Evolutionary conservation across 768 basidiomycete species (phyloP).

Genomic region (Naematelia aurantialba): DNA sequence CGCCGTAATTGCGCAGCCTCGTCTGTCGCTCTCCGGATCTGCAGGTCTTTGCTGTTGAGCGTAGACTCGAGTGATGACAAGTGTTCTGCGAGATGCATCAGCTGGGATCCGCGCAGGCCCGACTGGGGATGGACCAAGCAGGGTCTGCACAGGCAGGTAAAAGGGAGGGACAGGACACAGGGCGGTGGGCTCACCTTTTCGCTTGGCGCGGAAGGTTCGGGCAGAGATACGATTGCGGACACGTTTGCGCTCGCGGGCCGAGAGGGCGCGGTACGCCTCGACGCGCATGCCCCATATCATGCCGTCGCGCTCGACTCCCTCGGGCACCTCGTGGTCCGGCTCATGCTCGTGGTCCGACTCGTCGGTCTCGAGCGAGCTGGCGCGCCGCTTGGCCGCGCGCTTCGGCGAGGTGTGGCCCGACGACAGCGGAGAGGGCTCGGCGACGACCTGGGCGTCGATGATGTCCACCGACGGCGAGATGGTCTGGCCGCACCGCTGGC

Average conservation of each 20-base stretch:
- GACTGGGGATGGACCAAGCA: background rate
- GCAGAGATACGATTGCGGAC: conserved; percentile 49
- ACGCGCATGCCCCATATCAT: conserved; percentile 51
- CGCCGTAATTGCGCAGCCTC: conserved; percentile 27
- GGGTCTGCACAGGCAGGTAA: background rate
- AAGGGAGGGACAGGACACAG: background rate
- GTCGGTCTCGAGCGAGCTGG: conserved; percentile 12
- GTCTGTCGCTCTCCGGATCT: conserved; percentile 34
- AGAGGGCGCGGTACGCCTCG: conserved; percentile 41
- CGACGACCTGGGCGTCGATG: no score
- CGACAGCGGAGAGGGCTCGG: background rate
- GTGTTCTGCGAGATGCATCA: conserved; percentile 28
- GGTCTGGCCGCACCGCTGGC: background rate
- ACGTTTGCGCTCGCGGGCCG: conserved; percentile 46
- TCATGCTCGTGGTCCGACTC: conserved; percentile 26
- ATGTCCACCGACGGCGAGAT: background rate
- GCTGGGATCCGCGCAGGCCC: background rate
- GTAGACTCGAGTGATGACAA: conserved; percentile 31
- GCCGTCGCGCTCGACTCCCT: conserved; percentile 47
- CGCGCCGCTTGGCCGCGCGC: conserved; percentile 16
- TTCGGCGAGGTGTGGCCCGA: background rate
- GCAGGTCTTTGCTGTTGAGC: conserved; percentile 31
- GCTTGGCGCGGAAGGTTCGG: conserved; percentile 46
- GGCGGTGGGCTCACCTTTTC: conserved; percentile 40
- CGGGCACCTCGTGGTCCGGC: conserved; percentile 37